These are phyloP conservation scores for Hypoxylon subgilvum DNA, from an alignment of 495 filamentous ascomycete genomes.

Conservation along the genomic window DNA sequence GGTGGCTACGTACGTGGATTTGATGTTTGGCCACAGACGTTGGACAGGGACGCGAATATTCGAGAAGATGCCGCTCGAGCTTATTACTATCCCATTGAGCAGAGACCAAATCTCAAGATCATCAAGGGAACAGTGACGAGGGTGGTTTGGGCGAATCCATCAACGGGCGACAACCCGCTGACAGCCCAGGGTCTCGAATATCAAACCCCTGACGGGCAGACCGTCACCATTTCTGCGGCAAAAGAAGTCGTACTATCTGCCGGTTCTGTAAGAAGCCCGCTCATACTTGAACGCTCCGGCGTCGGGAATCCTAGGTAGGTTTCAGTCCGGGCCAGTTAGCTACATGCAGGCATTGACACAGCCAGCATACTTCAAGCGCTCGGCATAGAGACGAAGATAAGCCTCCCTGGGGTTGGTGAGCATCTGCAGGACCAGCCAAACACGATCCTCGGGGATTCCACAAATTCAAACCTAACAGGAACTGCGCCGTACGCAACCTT, in stretches of 20 bases:
- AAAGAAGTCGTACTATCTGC: constrained; percentile 58
- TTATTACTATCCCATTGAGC: constrained; percentile 54
- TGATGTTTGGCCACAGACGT: constrained; percentile 47
- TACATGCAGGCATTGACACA: constrained; percentile 4
- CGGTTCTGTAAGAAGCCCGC: constrained; percentile 53
- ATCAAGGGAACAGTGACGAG: constrained; percentile 47
- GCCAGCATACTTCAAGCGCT: constrained; percentile 40
- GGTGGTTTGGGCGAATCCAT: constrained; percentile 39
- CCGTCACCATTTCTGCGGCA: constrained; percentile 35
- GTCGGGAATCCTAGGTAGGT: constrained; percentile 44
- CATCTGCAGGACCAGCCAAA: constrained; percentile 58
- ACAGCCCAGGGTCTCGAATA: constrained; percentile 48
- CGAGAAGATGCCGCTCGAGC: constrained; percentile 46
- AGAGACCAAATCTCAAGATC: constrained; percentile 42
- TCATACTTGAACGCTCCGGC: constrained; percentile 59
- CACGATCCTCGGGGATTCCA: constrained; percentile 23
- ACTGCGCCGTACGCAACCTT: constrained; percentile 42
- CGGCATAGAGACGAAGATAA: constrained; percentile 49
- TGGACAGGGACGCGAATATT: constrained; percentile 41
- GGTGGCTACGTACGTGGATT: constrained; percentile 50
- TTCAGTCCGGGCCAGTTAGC: neutral
- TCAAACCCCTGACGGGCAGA: constrained; percentile 37
- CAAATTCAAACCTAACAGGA: constrained; percentile 15
- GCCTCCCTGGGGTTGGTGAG: constrained; percentile 55
- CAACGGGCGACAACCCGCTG: constrained; percentile 14